Base-by-base conservation (phyloP, 345 rosid species). In the Gossypium australe region DNA sequence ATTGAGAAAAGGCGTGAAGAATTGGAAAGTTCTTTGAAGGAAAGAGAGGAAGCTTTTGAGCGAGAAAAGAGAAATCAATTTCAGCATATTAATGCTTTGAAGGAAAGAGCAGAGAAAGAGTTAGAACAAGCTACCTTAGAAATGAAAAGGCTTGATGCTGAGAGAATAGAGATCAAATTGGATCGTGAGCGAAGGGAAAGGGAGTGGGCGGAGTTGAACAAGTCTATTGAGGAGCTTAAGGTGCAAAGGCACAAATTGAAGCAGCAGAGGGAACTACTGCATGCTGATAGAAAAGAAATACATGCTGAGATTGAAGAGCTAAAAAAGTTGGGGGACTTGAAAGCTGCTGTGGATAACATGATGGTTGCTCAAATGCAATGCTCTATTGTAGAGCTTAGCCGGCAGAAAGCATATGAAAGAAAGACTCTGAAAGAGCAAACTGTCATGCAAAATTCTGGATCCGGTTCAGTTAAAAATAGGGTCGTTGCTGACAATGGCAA, bases 101-200 rank as follows among this genome's bases (percentile, higher is more conserved):
- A 84, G 86, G 97, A 93, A 79, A 88, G 63, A 24, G 92, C 82
- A 0, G 85, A 76, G 77, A 87, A 85, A 83, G 99, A 95, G 80
- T 78, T 93, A 68, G 94, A 91, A 74, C 94, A 84, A 10, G 83
- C 82, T 66, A 82, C 89, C 71, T 77, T 82, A 41, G 98, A 93
- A 78, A 86, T 89, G 82, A 87, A 78, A 83, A 90, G 84, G 84
- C 92, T 95, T 83, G 94, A 93, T 82, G 80, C 81, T 34, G 97
- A 89, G 82, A 88, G 97, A 73, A 73, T 80, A 76, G 96, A 91
- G 84, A 87, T 95, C 74, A 89, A 88, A 72, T 51, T 85, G 78
- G 98, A 95, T 57, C 93, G 93, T 44, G 96, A 93, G 81, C 85
- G 82, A 81, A 90, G 97, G 74, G 93, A 90, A 66, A 85, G 75